phyloP scores from a whole-genome alignment of 768 basidiomycete genomes.

The Lentinus brumalis region DNA sequence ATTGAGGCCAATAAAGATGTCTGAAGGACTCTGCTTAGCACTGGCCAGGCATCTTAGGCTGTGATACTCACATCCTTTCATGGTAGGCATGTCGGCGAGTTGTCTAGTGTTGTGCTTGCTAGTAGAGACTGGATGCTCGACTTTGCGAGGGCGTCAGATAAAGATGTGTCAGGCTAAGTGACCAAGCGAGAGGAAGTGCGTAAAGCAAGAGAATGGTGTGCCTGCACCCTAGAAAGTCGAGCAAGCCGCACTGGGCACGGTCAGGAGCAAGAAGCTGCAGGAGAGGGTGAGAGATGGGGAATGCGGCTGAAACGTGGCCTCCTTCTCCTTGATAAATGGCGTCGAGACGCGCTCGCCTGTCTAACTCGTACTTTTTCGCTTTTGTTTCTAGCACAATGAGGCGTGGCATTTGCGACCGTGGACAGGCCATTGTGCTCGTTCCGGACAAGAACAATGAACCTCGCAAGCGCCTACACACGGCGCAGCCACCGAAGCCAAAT shows the following conservation, averaged over 20 bases:
- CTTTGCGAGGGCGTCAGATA: not conserved
- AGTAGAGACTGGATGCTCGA: not conserved
- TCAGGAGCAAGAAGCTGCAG: slow-evolving; percentile 7
- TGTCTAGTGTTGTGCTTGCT: not conserved
- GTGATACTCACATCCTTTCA: slow-evolving; percentile 16
- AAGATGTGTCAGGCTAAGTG: not conserved
- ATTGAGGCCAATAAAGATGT: slow-evolving; percentile 79
- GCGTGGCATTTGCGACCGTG: not conserved
- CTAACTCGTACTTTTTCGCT: not conserved
- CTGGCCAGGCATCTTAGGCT: no score
- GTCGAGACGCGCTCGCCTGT: slow-evolving; percentile 5
- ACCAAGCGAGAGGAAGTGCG: slow-evolving; percentile 9
- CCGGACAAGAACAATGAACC: slow-evolving; percentile 16
- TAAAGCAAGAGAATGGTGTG: slow-evolving; percentile 16
- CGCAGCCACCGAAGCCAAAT: slow-evolving; percentile 20
- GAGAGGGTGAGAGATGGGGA: slow-evolving; percentile 6
- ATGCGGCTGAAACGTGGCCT: slow-evolving; percentile 8
- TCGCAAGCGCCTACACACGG: slow-evolving; percentile 1
- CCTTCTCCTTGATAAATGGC: slow-evolving; percentile 7
- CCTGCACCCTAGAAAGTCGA: slow-evolving; percentile 19
- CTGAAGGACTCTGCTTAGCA: slow-evolving; percentile 25
- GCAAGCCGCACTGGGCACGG: slow-evolving; percentile 9
- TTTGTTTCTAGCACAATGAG: not conserved
- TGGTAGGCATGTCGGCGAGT: slow-evolving; percentile 10
- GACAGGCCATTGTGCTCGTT: slow-evolving; percentile 3